Evolutionary conservation across 1,284 basidiomycete species (phyloP).

Genomic region (Ceratobasidium sp.): DNA sequence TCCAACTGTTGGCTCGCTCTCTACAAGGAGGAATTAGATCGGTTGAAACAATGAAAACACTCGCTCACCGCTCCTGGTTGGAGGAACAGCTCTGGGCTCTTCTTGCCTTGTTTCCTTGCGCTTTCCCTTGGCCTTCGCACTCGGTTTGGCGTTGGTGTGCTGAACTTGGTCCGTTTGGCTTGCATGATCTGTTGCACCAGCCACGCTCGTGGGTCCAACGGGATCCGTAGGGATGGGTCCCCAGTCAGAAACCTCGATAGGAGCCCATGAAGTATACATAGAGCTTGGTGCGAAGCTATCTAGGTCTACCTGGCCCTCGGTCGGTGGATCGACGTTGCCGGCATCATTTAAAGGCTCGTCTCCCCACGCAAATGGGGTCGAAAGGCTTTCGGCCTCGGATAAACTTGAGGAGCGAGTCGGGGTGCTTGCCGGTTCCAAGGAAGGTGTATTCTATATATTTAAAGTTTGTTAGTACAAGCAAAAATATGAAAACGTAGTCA

Average conservation of each 20-base stretch:
- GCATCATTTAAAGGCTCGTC: slow-evolving; percentile 19
- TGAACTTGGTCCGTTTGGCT: background rate
- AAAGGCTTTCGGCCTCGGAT: slow-evolving; percentile 17
- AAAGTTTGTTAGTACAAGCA: background rate
- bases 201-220: background rate
- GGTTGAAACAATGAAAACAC: background rate
- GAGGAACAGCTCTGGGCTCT: background rate
- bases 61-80: background rate
- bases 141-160: background rate
- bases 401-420: slow-evolving; percentile 2
- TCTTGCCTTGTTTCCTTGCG: slow-evolving; percentile 2
- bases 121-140: slow-evolving; percentile 22
- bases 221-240: background rate
- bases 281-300: slow-evolving; percentile 17
- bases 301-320: background rate
- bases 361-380: slow-evolving; percentile 16
- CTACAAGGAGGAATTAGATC: background rate
- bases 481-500: background rate
- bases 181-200: background rate
- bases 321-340: background rate
- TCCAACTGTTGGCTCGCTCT: background rate
- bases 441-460: background rate
- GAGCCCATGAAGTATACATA: slow-evolving; percentile 31
- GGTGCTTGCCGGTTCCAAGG: slow-evolving; percentile 9
- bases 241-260: slow-evolving; percentile 11